These are phyloP conservation scores for Cyclotella sp. DNA, from an alignment of 108 stramenopile genomes.

Conservation along the genomic window DNA sequence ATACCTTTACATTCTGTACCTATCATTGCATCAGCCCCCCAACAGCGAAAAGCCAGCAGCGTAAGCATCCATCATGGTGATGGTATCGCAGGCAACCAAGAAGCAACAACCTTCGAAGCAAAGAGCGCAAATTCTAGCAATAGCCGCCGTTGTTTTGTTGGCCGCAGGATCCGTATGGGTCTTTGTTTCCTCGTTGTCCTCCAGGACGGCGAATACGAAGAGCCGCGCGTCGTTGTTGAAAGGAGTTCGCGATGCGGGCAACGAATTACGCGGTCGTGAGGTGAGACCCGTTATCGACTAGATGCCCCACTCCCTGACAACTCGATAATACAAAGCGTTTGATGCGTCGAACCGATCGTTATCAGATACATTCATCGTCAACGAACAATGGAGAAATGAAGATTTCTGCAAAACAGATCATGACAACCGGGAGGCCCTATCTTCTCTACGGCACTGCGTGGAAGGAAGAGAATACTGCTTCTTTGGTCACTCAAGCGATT, in stretches of 20 bases:
- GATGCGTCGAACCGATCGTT: background rate
- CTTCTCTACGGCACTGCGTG: constrained; percentile 90
- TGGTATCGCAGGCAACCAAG: constrained; percentile 5
- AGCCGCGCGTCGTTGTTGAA: constrained; percentile 2
- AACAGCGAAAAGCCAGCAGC: background rate
- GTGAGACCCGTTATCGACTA: background rate
- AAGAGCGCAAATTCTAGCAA: background rate
- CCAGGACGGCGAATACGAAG: background rate
- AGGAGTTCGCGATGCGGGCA: background rate
- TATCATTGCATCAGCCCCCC: background rate
- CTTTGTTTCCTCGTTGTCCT: constrained; percentile 10
- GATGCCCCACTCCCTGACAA: too few species aligned
- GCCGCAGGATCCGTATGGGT: background rate
- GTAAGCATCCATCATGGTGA: background rate
- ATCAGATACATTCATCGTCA: background rate
- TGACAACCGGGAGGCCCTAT: constrained; percentile 24
- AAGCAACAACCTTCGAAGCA: constrained; percentile 8
- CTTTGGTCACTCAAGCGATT: constrained; percentile 76
- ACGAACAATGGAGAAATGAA: background rate
- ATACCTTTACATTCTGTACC: background rate
- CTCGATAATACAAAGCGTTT: background rate
- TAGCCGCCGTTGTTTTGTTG: background rate
- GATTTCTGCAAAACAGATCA: constrained; percentile 28
- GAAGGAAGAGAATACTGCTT: constrained; percentile 88
- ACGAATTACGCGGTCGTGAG: background rate